These are phyloP conservation scores for Sporothrix protearum DNA, from an alignment of 2,329 filamentous ascomycete species.

Conservation along the genomic window DNA sequence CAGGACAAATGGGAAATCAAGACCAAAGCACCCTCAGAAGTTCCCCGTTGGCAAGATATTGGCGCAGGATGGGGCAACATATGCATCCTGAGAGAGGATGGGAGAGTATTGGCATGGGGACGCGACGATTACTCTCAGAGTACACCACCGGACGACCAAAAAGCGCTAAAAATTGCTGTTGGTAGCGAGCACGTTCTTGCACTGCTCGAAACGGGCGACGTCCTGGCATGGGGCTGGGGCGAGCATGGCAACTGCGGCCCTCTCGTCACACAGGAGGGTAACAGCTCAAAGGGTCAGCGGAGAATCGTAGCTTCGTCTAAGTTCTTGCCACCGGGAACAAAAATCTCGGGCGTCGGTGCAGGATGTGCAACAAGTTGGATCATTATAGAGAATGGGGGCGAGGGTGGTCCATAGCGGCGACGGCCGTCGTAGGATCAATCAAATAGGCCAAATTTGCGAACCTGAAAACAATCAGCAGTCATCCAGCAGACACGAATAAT, in stretches of 20 bases:
- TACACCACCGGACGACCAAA: slow-evolving; percentile 57
- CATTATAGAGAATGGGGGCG: slow-evolving; percentile 20
- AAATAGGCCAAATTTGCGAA: slow-evolving; percentile 37
- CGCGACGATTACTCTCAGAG: slow-evolving; percentile 82
- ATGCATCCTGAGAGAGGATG: slow-evolving; percentile 63
- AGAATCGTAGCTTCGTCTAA: slow-evolving; percentile 62
- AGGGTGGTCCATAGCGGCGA: not conserved
- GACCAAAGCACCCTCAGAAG: slow-evolving; percentile 51
- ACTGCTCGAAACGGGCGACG: slow-evolving; percentile 59
- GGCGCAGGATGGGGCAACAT: slow-evolving; percentile 79
- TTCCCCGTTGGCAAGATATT: slow-evolving; percentile 63
- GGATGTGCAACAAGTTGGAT: slow-evolving; percentile 91
- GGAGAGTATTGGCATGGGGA: slow-evolving; percentile 69
- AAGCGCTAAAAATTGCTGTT: slow-evolving; percentile 62
- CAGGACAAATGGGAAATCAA: slow-evolving; percentile 68
- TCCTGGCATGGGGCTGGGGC: slow-evolving; percentile 92
- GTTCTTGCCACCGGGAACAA: slow-evolving; percentile 49
- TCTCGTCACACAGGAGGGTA: slow-evolving; percentile 45
- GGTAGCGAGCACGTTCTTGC: slow-evolving; percentile 90
- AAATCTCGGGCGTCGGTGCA: slow-evolving; percentile 65
- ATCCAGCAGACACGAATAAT: slow-evolving; percentile 31
- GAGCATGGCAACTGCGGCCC: slow-evolving; percentile 95
- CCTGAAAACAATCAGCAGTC: slow-evolving; percentile 29
- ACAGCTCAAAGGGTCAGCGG: slow-evolving; percentile 67
- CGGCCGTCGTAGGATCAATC: slow-evolving; percentile 15